Base-by-base conservation (phyloP, 352 stramenopile genomes). In the Phytophthora podocarpi region DNA sequence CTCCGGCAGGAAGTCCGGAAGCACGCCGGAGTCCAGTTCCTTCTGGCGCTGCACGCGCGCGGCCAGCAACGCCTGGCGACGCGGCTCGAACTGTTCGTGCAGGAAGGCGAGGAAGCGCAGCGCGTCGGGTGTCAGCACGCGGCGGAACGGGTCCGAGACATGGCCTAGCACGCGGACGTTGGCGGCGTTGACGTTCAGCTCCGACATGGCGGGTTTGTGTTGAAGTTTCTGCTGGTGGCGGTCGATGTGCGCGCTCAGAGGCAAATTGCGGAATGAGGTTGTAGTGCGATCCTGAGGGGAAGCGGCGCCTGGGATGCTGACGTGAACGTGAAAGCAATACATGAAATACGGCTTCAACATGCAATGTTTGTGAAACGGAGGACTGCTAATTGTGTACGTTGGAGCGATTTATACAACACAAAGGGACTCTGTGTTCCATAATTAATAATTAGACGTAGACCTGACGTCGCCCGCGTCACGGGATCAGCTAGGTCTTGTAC, bases 21-120 rank as follows among this genome's bases (percentile, higher is more conserved):
- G 48, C 15, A 80, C 63, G 26, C 94, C 94, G 0, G 85, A 85
- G 72, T 98, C 94, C 41, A 98, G 85, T 52, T 90, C 81, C 65
- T 78, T 66, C 78, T 89, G 68, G 68, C 82, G 66, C 56, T 82
- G 51, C 34, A 85, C 65, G 45, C 85, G 85, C 39, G 67, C 67
- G 23, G 37, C 72, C 60, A 88, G 50, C 48, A 89, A 52, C 36
- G 84, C 58, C 49, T 84, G 70, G 39, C 77, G 66, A 31, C 73
- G 70, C 36, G 65, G 34, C 65, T 98, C 89, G 63, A 97, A 98
- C 54, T 95, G 82, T 34, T 79, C 63, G 52, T 96, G 93, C 40
- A 98, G 75, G 67, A 93, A 95, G 13, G 82, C 91, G 12, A 98
- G 77, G 65, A 98, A 98, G 54, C 89, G 85, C 34, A 98, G 76